Base-by-base conservation (phyloP, 1,284 basidiomycete species). In the Phlebopus sp. region DNA sequence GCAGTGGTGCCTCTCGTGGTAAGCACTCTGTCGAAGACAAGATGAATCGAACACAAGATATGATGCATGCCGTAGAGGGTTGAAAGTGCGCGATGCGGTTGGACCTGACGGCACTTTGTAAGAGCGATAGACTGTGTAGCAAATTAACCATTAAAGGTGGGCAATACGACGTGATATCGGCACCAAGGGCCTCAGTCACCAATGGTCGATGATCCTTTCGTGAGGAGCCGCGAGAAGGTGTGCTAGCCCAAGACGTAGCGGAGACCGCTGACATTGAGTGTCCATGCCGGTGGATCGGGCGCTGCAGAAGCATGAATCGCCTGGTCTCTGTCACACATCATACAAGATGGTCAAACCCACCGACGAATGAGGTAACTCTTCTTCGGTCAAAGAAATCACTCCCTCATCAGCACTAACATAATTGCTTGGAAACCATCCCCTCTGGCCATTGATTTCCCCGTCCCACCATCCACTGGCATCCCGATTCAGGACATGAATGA, bases 341-440 rank as follows among this genome's bases (percentile, higher is more conserved):
- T 11, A 44, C 47, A 21, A 36, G 41, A 37, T 19, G 30, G 52
- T 45, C 45, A 45, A 32, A 70, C 79, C 68, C 55, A 84, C 81
- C 51, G 63, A 59, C 23, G 67, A 67, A 50, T 58, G 61, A 48
- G 68, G 47, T 55, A 73, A 55, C 44, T 77, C 75, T 53, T 83
- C 79, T 55, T 84, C 82, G 30, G 68, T 73, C 38, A 78, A 51
- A 32, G 75, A 59, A 9, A 78, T 75, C 15, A 76, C 71, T 54
- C 74, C 74, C 25, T 78, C 74, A 53, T 85, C 81, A 19, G 76
- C 70, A 55, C 82, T 83, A 49, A 90, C 87, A 69, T 91, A 91
- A 67, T 92, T 92, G 63, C 91, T 93, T n/a, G 96, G 96, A 68
- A 98, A 98, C 96, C 96, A 99, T n/a, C 97, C 97, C 58, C 93